phyloP scores from a whole-genome alignment of 2,329 filamentous ascomycete species.

The Cladorrhinum sp. region DNA sequence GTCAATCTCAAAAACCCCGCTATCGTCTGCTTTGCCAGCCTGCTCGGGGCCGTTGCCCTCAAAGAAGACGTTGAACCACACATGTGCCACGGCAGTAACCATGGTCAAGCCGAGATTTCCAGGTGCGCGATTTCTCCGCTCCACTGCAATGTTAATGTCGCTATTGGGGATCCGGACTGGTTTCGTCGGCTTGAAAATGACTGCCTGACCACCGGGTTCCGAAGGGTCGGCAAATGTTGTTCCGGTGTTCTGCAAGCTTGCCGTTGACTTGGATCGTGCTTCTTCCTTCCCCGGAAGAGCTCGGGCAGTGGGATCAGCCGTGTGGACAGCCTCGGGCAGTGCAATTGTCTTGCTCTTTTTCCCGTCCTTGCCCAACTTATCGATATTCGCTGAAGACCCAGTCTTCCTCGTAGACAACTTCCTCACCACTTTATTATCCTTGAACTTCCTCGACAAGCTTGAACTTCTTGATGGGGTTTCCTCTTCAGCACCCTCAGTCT shows the following conservation, averaged over 20 bases:
- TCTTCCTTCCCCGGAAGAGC: constrained; percentile 8
- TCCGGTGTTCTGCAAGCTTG: constrained; percentile 14
- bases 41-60: constrained; percentile 76
- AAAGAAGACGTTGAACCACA: constrained; percentile 96
- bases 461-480: constrained; percentile 27
- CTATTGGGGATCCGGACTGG: constrained; percentile 72
- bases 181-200: constrained; percentile 71
- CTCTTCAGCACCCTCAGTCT: constrained; percentile 15
- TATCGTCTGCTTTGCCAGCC: constrained; percentile 61
- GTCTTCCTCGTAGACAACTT: constrained; percentile 26
- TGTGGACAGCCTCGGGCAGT: constrained; percentile 19
- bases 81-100: constrained; percentile 89
- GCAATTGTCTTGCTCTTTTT: constrained; percentile 32
- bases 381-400: constrained; percentile 20
- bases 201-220: constrained; percentile 64
- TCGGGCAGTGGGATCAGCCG: constrained; percentile 6
- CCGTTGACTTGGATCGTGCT: constrained; percentile 16
- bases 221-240: constrained; percentile 34
- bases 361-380: constrained; percentile 14
- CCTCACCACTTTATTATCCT: constrained; percentile 20
- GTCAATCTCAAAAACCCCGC: constrained; percentile 58
- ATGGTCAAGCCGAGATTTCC: constrained; percentile 77
- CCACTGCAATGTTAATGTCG: constrained; percentile 87
- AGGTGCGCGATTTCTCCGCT: constrained; percentile 75
- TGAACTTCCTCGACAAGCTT: constrained; percentile 22